A percentile compares a stretch with the other conserved stretches of the same genome.
Evolutionary conservation across 345 rosid genomes (phyloP).

Genomic region (Melaleuca alternifolia): DNA sequence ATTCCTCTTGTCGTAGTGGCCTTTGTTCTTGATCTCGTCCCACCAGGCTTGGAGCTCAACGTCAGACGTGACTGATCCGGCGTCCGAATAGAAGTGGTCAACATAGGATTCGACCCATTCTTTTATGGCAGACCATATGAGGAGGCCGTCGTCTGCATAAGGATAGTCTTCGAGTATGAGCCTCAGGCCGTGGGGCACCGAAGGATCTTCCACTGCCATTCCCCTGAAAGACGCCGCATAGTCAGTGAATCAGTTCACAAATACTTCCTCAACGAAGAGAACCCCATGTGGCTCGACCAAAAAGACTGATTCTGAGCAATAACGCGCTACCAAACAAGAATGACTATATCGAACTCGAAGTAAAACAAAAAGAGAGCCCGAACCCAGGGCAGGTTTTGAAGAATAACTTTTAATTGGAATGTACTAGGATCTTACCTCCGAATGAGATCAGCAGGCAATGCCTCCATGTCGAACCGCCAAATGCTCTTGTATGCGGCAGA

Average conservation of each 20-base stretch:
- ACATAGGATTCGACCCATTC: slow-evolving; percentile 70
- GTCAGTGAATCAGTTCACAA: neutral
- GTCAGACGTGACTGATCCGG: slow-evolving; percentile 51
- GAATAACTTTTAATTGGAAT: neutral
- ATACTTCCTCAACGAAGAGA: neutral
- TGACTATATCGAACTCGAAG: neutral
- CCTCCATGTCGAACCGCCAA: slow-evolving; percentile 92
- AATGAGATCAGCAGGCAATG: slow-evolving; percentile 91
- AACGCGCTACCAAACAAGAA: neutral
- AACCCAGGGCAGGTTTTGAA: neutral
- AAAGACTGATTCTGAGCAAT: neutral
- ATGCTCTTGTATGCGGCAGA: slow-evolving; percentile 71
- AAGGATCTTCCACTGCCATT: slow-evolving; percentile 82
- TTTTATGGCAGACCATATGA: slow-evolving; percentile 79
- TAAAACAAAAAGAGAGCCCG: neutral
- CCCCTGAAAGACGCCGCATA: slow-evolving; percentile 38
- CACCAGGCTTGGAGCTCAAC: slow-evolving; percentile 90
- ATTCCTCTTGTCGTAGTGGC: slow-evolving; percentile 68
- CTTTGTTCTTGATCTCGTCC: slow-evolving; percentile 84
- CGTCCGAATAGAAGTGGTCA: slow-evolving; percentile 54
- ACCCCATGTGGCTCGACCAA: neutral
- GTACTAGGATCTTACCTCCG: slow-evolving; percentile 36
- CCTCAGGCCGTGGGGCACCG: slow-evolving; percentile 57
- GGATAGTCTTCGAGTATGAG: slow-evolving; percentile 90
- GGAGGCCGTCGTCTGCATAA: slow-evolving; percentile 85